These are phyloP conservation scores for Didymosphaeria variabile DNA, from an alignment of 2,329 filamentous ascomycete genomes.

Conservation along the genomic window DNA sequence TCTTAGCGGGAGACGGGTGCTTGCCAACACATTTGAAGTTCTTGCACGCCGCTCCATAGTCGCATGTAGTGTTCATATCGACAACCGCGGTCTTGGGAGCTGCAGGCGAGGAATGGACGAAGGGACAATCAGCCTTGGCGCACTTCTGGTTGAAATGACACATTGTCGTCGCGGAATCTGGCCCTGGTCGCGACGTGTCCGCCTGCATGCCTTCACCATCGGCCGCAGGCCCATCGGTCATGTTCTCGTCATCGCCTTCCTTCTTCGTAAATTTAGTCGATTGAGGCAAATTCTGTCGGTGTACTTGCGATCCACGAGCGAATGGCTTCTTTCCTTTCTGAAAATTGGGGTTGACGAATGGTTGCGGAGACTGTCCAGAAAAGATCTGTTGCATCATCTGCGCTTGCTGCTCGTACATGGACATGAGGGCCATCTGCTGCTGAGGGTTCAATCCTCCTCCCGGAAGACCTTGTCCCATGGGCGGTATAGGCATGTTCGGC, in stretches of 20 bases:
- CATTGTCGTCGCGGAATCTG: conserved; percentile 70
- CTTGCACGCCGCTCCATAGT: conserved; percentile 90
- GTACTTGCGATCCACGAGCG: conserved; percentile 55
- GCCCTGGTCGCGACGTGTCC: conserved; percentile 69
- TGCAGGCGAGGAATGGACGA: conserved; percentile 92
- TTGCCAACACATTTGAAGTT: conserved; percentile 92
- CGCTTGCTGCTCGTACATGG: conserved; percentile 85
- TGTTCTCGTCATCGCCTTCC: conserved; percentile 49
- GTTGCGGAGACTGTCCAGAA: conserved; percentile 53
- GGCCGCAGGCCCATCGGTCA: conserved; percentile 46
- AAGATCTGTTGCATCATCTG: conserved; percentile 59
- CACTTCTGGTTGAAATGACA: conserved; percentile 93
- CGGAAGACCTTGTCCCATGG: conserved; percentile 55
- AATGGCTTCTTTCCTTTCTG: conserved; percentile 66
- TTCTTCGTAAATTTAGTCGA: conserved; percentile 62
- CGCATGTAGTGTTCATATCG: conserved; percentile 82
- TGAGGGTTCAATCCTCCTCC: conserved; percentile 69
- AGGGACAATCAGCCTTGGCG: conserved; percentile 88
- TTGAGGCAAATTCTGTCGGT: conserved; percentile 61
- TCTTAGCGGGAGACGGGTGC: conserved; percentile 89
- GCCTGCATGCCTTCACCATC: conserved; percentile 64
- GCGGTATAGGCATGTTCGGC: conserved; percentile 41
- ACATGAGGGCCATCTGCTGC: conserved; percentile 77
- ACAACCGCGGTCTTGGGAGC: conserved; percentile 79
- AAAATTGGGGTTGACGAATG: conserved; percentile 64